Percentiles rank a stretch among this genome's conserved stretches.
Conservation (phyloP, 805 yeast species). For the Suhomyces vadensis region DNA sequence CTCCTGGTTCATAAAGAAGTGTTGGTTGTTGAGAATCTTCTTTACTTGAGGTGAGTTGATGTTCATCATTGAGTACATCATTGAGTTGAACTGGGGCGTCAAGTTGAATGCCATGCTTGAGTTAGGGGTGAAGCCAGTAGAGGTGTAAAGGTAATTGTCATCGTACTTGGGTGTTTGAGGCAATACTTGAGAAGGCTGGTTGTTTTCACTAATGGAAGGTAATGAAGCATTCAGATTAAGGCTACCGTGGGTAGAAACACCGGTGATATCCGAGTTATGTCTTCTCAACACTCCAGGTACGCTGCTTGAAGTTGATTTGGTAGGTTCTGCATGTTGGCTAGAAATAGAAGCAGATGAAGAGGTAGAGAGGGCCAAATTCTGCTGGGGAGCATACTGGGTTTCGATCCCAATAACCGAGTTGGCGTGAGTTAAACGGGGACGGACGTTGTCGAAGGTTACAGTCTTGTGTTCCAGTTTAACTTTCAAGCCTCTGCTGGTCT, state of each 20-base stretch:
- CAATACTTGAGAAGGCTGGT: conserved; percentile 9
- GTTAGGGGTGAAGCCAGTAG: conserved; percentile 34
- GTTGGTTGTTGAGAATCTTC: conserved; percentile 16
- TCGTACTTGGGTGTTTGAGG: conserved; percentile 40
- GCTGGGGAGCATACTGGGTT: conserved; percentile 1
- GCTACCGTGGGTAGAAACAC: conserved; percentile 9
- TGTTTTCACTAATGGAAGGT: conserved; percentile 16
- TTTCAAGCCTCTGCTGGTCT: not conserved
- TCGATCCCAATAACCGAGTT: conserved; percentile 33
- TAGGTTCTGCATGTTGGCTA: not conserved
- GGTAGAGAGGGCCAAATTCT: too few species aligned
- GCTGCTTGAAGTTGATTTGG: not conserved
- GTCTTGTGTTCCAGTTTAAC: not conserved
- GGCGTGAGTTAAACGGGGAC: conserved; percentile 25
- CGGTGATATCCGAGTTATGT: conserved; percentile 25
- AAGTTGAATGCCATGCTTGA: conserved; percentile 28
- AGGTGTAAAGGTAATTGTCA: conserved; percentile 25
- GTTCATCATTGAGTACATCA: conserved; percentile 40
- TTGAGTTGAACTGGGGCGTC: conserved; percentile 42
- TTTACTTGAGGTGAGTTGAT: conserved; percentile 33
- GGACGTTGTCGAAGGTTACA: not conserved
- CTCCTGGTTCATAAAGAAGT: conserved; percentile 29
- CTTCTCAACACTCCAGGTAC: conserved; percentile 18
- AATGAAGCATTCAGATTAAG: conserved; percentile 6
- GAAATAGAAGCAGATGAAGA: too few species aligned